These are phyloP conservation scores for Dipodascus albidus DNA, from an alignment of 805 yeast species.

Conservation along the genomic window DNA sequence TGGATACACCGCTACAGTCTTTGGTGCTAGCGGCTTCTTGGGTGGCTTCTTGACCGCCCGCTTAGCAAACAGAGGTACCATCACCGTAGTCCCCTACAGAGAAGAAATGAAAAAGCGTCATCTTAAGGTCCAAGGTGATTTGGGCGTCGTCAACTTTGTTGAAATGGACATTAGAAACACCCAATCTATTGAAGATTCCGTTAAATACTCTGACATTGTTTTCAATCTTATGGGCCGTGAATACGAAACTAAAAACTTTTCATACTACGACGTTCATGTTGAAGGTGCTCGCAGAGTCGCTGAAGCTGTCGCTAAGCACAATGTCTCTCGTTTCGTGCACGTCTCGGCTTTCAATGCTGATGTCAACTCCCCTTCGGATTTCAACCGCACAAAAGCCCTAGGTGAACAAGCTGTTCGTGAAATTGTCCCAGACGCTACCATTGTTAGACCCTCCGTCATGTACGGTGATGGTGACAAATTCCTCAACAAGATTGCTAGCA, in stretches of 20 bases:
- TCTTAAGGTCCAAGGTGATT: conserved; percentile 72
- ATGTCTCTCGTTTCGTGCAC: conserved; percentile 64
- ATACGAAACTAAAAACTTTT: conserved; percentile 64
- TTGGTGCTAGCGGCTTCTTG: conserved; percentile 71
- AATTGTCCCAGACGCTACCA: conserved; percentile 62
- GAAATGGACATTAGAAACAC: conserved; percentile 76
- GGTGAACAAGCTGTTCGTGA: conserved; percentile 65
- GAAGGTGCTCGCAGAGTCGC: conserved; percentile 73
- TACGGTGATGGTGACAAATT: conserved; percentile 65
- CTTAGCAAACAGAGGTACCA: conserved; percentile 74
- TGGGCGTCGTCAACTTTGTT: conserved; percentile 75
- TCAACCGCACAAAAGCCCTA: conserved; percentile 66
- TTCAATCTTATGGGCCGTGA: conserved; percentile 71
- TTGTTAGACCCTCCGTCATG: conserved; percentile 77
- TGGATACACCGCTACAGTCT: conserved; percentile 81
- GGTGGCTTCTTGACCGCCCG: conserved; percentile 64
- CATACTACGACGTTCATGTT: conserved; percentile 74
- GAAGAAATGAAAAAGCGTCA: conserved; percentile 70
- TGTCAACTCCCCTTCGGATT: conserved; percentile 55
- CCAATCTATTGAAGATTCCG: conserved; percentile 62
- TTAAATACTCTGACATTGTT: conserved; percentile 73
- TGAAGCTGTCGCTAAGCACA: conserved; percentile 53
- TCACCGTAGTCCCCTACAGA: conserved; percentile 66
- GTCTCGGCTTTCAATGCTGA: conserved; percentile 72
- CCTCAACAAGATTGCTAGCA: conserved; percentile 46